These are phyloP conservation scores for Pseudogymnoascus sp. DNA, from an alignment of 2,329 filamentous ascomycete species.

Conservation along the genomic window DNA sequence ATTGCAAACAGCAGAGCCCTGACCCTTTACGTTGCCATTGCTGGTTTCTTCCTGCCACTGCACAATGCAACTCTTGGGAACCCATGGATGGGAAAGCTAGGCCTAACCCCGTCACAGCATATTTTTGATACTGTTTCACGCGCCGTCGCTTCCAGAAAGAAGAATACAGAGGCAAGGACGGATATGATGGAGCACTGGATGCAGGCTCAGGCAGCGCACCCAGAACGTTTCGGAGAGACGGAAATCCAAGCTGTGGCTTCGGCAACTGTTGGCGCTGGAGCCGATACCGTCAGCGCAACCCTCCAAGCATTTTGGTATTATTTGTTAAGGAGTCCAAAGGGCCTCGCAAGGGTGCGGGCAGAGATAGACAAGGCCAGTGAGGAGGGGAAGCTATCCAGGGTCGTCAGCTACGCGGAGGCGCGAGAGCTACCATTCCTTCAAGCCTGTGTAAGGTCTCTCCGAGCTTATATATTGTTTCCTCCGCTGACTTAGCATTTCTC, in stretches of 20 bases:
- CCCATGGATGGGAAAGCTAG: constrained; percentile 29
- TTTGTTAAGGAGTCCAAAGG: constrained; percentile 24
- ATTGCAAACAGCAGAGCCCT: constrained; percentile 29
- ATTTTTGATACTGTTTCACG: constrained; percentile 31
- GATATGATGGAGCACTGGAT: constrained; percentile 33
- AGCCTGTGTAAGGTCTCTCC: constrained; percentile 23
- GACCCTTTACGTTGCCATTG: constrained; percentile 26
- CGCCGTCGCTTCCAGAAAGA: constrained; percentile 27
- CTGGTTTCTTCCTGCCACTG: constrained; percentile 29
- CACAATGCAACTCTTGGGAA: constrained; percentile 31
- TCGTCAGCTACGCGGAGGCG: constrained; percentile 23
- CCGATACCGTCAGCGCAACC: constrained; percentile 31
- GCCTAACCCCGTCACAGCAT: constrained; percentile 30
- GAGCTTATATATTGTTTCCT: neutral
- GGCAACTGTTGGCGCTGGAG: constrained; percentile 31
- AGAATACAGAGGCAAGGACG: constrained; percentile 26
- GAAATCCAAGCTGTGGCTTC: constrained; percentile 30
- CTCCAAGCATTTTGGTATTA: constrained; percentile 31
- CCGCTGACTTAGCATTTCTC: neutral
- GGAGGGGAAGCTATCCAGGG: constrained; percentile 13
- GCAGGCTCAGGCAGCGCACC: constrained; percentile 25
- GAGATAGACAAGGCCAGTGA: constrained; percentile 18
- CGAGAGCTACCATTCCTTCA: constrained; percentile 29
- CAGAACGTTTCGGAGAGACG: constrained; percentile 27
- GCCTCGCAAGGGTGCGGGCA: constrained; percentile 19